phyloP scores from a whole-genome alignment of 179 eudicot species.

The Carnegiea gigantea region DNA sequence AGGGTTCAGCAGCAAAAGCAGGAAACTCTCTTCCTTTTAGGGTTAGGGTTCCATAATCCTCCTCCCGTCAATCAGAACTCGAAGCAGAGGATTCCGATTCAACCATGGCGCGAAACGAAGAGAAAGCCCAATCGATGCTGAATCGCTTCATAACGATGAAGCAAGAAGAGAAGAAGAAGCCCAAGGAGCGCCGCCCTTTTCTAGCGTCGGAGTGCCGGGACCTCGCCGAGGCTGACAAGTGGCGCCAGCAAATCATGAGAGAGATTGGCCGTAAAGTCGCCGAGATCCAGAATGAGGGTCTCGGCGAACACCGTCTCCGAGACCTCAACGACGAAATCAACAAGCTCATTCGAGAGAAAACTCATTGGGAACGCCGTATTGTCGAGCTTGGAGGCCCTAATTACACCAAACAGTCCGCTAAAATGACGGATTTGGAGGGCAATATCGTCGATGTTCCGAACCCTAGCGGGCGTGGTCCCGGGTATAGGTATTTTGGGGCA shows the following conservation, averaged over 20 bases:
- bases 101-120: constrained; percentile 87
- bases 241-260: constrained; percentile 90
- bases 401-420: constrained; percentile 57
- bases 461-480: constrained; percentile 93
- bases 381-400: constrained; percentile 88
- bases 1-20: background rate
- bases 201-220: constrained; percentile 93
- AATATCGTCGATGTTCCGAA: constrained; percentile 91
- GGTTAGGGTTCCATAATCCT: background rate
- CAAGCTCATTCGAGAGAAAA: constrained; percentile 69
- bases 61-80: background rate
- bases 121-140: constrained; percentile 95
- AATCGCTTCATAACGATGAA: constrained; percentile 82
- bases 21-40: background rate
- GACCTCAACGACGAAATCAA: constrained; percentile 92
- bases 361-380: constrained; percentile 83
- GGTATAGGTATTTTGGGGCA: constrained; percentile 90
- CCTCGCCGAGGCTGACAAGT: constrained; percentile 84
- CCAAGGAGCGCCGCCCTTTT: constrained; percentile 86
- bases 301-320: constrained; percentile 82
- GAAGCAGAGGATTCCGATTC: background rate
- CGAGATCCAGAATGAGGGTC: constrained; percentile 90
- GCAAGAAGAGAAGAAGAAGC: constrained; percentile 82
- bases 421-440: constrained; percentile 94
- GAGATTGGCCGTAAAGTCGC: constrained; percentile 89